These are phyloP conservation scores for Gynostemma pentaphyllum DNA, from an alignment of 306 rosid genomes.

Conservation along the genomic window DNA sequence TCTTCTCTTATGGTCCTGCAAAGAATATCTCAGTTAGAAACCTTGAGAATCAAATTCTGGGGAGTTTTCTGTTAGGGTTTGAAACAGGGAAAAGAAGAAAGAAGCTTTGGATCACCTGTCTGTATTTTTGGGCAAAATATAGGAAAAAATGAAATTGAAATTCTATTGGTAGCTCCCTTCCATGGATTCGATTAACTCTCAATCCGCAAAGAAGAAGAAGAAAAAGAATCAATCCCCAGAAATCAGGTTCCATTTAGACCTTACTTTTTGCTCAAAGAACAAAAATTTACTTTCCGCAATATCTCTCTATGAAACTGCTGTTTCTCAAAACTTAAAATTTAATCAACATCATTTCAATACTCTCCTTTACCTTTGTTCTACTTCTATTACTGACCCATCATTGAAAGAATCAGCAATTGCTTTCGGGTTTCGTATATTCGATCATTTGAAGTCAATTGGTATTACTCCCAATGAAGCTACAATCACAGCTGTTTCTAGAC, in stretches of 20 bases:
- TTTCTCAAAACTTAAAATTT: conserved; percentile 26
- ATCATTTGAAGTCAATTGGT: conserved; percentile 32
- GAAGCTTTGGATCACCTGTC: no score
- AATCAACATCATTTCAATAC: conserved; percentile 61
- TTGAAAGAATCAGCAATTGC: conserved; percentile 30
- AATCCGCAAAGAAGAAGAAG: conserved; percentile 34
- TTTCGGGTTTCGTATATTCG: conserved; percentile 53
- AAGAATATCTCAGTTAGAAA: neutral
- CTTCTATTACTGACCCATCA: conserved; percentile 32
- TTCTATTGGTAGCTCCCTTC: no score
- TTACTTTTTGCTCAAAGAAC: conserved; percentile 49
- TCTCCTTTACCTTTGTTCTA: conserved; percentile 79
- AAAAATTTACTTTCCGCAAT: conserved; percentile 47
- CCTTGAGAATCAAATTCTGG: no score
- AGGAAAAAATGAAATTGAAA: no score
- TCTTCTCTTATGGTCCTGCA: neutral
- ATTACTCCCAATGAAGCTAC: conserved; percentile 71
- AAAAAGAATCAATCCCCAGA: conserved; percentile 36
- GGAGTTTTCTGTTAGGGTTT: no score
- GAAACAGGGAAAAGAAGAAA: no score
- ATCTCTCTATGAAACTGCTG: conserved; percentile 39
- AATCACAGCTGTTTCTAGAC: conserved; percentile 56
- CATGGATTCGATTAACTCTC: conserved; percentile 25
- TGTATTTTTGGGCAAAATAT: no score
- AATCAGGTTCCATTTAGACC: conserved; percentile 43